Base-by-base conservation (phyloP, 371 early-diverging fungal species). In the Chytridium lagenaria region DNA sequence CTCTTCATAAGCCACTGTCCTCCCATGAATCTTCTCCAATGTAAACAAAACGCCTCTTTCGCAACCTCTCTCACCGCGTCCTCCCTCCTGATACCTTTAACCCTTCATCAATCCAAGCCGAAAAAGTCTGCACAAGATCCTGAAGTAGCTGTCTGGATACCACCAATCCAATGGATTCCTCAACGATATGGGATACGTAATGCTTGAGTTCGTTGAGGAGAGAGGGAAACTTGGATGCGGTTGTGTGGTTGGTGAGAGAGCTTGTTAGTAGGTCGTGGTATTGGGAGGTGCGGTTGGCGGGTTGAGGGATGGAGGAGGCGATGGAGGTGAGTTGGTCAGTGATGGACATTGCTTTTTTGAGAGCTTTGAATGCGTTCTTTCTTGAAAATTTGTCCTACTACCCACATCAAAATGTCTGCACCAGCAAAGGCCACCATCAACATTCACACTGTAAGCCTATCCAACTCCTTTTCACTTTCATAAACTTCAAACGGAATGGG, bases 1-100 rank as follows among this genome's bases (percentile, higher is more conserved):
- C 76, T 94, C 95, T 78, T 94, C 95, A 81, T 93, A 94, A 38
- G 92, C 91, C n/a, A 93, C 93, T 19, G 89, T 85, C 59, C 95
- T 83, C 12, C 65, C 10, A 23, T 57, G 40, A 65, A 77, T 67
- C 40, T 50, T 50, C 44, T 76, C 79, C 36, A 84, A 71, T 26
- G 74, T 72, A 51, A 51, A 70, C 3, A 33, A 23, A 80, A 84
- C 23, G 78, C 64, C 10, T 55, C 22, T 67, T 68, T 70, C 12
- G 57, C 69, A 28, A 50, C 68, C 16, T 49, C 50, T 28, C 51
- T 63, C 59, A n/a, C 2, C 34, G 39, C 26, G 15, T 59, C 39
- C 39, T 31, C 33, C 33, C 88, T 78, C 12, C 89, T n/a, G 81
- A 78, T 65, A 86, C 87, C 55, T 16, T 23, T 5, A 78, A 87